These are phyloP conservation scores for Hypomyces rosellus DNA, from an alignment of 2,329 filamentous ascomycete genomes.

Conservation along the genomic window DNA sequence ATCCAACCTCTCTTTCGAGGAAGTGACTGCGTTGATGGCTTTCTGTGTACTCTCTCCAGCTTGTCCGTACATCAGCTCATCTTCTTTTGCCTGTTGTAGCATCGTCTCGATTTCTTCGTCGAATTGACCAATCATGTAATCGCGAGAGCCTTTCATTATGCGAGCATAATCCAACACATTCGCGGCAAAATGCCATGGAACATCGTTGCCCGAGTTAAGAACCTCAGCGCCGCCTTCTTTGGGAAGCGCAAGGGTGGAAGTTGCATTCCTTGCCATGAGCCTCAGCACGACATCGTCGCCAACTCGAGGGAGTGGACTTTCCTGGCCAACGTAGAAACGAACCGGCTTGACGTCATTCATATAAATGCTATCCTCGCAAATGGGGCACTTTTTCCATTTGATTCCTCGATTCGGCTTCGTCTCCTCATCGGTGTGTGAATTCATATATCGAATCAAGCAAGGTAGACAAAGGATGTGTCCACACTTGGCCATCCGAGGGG, in stretches of 20 bases:
- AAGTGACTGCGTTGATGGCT: slow-evolving; percentile 67
- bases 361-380: slow-evolving; percentile 92
- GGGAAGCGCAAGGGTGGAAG: slow-evolving; percentile 81
- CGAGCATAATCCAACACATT: slow-evolving; percentile 92
- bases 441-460: slow-evolving; percentile 93
- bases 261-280: slow-evolving; percentile 72
- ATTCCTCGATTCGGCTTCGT: slow-evolving; percentile 60
- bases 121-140: slow-evolving; percentile 79
- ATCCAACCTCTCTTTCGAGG: slow-evolving; percentile 67
- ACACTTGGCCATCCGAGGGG: slow-evolving; percentile 93
- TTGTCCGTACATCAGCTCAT: slow-evolving; percentile 85
- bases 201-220: slow-evolving; percentile 62
- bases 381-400: slow-evolving; percentile 90
- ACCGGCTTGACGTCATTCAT: slow-evolving; percentile 85
- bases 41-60: slow-evolving; percentile 89
- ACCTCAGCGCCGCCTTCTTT: slow-evolving; percentile 69
- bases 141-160: slow-evolving; percentile 87
- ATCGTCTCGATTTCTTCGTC: slow-evolving; percentile 73
- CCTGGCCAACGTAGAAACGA: slow-evolving; percentile 84
- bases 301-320: slow-evolving; percentile 70
- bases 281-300: slow-evolving; percentile 87
- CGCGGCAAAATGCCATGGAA: slow-evolving; percentile 92
- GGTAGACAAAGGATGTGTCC: slow-evolving; percentile 95
- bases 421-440: slow-evolving; percentile 68
- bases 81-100: slow-evolving; percentile 71